Base-by-base conservation (phyloP, 345 rosid genomes). In the Adansonia digitata region DNA sequence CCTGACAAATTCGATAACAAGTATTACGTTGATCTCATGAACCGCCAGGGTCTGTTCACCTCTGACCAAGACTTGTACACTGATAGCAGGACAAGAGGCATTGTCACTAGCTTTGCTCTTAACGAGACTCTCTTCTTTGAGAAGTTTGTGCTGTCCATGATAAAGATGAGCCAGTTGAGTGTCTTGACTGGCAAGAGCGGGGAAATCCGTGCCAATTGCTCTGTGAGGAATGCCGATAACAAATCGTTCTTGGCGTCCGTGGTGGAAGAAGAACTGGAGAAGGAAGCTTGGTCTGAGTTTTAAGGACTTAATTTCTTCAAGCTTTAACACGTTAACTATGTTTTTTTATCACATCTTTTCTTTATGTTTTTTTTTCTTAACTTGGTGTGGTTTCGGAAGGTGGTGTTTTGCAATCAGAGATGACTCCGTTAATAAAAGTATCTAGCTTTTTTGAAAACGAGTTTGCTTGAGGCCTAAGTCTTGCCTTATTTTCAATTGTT, bases 31-130 rank as follows among this genome's bases (percentile, higher is more conserved):
- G 81, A 94, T 71, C 85, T 94, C 72, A 82, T 88, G 94, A 91
- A 91, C 81, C 87, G 97, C 24, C 88, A 91, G 77, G 98, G 97
- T 1, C 72, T 92, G 40, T 89, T 94, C 79, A 89, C 93, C 1
- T 94, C 97, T 0, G 98, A 92, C 84, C 98, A 94, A 48, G 97
- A 92, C 39, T 48, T 94, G 70, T 94, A 88, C 84, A 76, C 80
- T 7, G 83, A 94, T 51, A 55, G 42, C 27, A 79, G 85, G 75
- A 94, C 97, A 2, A 85, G 83, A 80, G 83, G 69, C 31, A 85
- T 91, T 2, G 97, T 92, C 10, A 82, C 72, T 1, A 83, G 89
- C 77, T 92, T 88, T 69, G 97, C 97, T 1, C 74, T 78, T 8
- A 35, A 94, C 49, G 76, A 91, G 76, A 26, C 73, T 1, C 43